Percentiles rank a stretch among this genome's conserved stretches.
These are phyloP conservation scores for Trypanosoma vivax DNA, from an alignment of 208 protist genomes.

Conservation along the genomic window DNA sequence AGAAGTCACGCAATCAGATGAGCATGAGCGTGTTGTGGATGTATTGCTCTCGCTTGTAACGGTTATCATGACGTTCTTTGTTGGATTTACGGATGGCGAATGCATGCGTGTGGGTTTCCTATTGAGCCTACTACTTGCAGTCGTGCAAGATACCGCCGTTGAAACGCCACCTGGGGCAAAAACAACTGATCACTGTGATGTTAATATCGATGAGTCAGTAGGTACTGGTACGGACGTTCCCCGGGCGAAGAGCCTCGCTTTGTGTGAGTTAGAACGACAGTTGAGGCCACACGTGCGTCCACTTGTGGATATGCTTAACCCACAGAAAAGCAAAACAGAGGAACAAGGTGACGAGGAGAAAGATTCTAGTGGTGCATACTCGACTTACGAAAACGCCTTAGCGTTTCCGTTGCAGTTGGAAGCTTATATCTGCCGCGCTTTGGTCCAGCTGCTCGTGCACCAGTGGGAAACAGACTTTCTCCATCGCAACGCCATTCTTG, in stretches of 20 bases:
- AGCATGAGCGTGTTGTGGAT: slow-evolving; percentile 22
- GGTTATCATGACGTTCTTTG: slow-evolving; percentile 46
- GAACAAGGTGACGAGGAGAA: not conserved
- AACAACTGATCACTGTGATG: not conserved
- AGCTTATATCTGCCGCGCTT: slow-evolving; percentile 37
- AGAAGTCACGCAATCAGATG: slow-evolving; percentile 4
- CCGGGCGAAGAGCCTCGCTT: too few species aligned
- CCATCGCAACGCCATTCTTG: slow-evolving; percentile 56
- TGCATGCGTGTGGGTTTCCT: slow-evolving; percentile 59
- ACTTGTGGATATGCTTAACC: too few species aligned
- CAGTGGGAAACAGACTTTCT: slow-evolving; percentile 47
- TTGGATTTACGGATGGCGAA: slow-evolving; percentile 71
- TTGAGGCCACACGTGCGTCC: too few species aligned
- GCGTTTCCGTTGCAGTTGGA: slow-evolving; percentile 56
- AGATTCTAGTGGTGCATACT: not conserved
- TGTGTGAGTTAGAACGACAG: too few species aligned
- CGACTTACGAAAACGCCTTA: not conserved
- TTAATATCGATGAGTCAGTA: not conserved
- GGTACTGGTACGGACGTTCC: not conserved
- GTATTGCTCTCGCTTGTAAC: slow-evolving; percentile 50
- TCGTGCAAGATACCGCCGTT: slow-evolving; percentile 8
- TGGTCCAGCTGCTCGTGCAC: slow-evolving; percentile 46
- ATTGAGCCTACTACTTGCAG: slow-evolving; percentile 23
- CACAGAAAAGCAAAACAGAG: not conserved
- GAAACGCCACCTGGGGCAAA: not conserved